phyloP scores from a whole-genome alignment of 2,329 filamentous ascomycete genomes.

The Penicillium sp. region DNA sequence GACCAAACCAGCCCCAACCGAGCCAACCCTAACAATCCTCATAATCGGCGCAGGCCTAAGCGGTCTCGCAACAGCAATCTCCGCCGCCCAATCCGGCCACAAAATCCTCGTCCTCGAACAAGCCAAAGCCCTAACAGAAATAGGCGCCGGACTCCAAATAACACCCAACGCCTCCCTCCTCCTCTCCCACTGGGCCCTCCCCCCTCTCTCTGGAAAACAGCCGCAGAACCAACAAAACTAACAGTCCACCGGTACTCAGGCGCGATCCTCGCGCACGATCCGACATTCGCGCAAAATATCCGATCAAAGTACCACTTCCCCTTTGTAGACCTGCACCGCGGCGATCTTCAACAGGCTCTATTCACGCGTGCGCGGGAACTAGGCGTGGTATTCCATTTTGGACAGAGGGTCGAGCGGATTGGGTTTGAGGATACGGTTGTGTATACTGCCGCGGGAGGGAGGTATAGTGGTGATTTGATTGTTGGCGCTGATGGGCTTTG shows the following conservation, averaged over 20 bases:
- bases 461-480: constrained; percentile 53
- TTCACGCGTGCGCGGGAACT: constrained; percentile 51
- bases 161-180: constrained; percentile 35
- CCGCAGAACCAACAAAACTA: constrained; percentile 32
- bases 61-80: constrained; percentile 32
- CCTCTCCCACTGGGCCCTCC: constrained; percentile 30
- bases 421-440: constrained; percentile 29
- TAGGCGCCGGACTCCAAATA: constrained; percentile 65
- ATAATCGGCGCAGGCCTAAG: constrained; percentile 34
- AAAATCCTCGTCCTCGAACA: constrained; percentile 30
- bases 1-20: no score
- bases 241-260: constrained; percentile 37
- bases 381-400: constrained; percentile 51
- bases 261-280: constrained; percentile 44
- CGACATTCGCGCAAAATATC: constrained; percentile 53
- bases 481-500: constrained; percentile 63
- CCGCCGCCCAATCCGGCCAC: constrained; percentile 26
- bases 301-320: constrained; percentile 54
- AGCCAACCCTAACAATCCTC: constrained; percentile 20
- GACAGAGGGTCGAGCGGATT: constrained; percentile 47
- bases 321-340: constrained; percentile 59
- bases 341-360: constrained; percentile 57
- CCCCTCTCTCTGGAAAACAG: constrained; percentile 26
- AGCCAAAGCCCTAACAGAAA: constrained; percentile 33
- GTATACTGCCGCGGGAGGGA: constrained; percentile 44